Evolutionary conservation across 2,329 filamentous ascomycete genomes (phyloP).

Genomic region (Clarireedia hainanense): DNA sequence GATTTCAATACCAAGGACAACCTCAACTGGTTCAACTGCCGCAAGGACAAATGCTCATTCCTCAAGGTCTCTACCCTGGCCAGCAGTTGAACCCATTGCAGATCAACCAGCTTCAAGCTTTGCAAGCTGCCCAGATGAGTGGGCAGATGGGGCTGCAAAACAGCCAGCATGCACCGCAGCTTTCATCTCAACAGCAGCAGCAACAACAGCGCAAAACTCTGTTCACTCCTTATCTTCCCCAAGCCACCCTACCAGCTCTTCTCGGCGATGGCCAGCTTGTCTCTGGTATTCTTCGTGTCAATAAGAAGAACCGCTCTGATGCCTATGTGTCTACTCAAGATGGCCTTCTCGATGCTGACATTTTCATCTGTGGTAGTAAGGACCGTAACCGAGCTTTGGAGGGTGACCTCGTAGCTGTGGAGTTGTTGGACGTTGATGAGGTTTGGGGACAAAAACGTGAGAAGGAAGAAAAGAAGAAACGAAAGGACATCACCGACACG

Average conservation of each 20-base stretch:
- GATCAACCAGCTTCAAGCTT: slow-evolving; percentile 80
- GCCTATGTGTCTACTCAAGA: slow-evolving; percentile 94
- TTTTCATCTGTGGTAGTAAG: slow-evolving; percentile 99
- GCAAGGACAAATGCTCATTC: slow-evolving; percentile 77
- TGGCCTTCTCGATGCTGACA: slow-evolving; percentile 82
- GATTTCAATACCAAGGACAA: slow-evolving; percentile 84
- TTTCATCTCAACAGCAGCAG: slow-evolving; percentile 67
- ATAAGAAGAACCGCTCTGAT: slow-evolving; percentile 99
- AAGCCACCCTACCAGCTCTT: slow-evolving; percentile 85
- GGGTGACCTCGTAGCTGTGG: slow-evolving; percentile 89
- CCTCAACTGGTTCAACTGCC: slow-evolving; percentile 81
- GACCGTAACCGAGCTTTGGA: slow-evolving; percentile 95
- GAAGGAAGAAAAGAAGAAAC: slow-evolving; percentile 99
- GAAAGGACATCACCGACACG: slow-evolving; percentile 95
- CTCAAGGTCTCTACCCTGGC: slow-evolving; percentile 67
- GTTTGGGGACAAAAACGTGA: slow-evolving; percentile 98
- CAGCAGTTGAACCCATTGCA: slow-evolving; percentile 85
- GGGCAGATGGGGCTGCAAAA: slow-evolving; percentile 61
- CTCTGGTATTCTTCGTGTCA: slow-evolving; percentile 91
- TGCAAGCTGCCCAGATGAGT: slow-evolving; percentile 81
- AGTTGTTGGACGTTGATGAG: slow-evolving; percentile 94
- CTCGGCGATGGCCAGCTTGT: slow-evolving; percentile 90
- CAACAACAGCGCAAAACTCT: slow-evolving; percentile 96
- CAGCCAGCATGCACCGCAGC: slow-evolving; percentile 63
- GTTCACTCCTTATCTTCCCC: slow-evolving; percentile 94